A percentile compares a stretch with the other conserved stretches of the same genome.
Conservation (phyloP, 2,329 filamentous ascomycete species). For the Ophiostoma sp. region DNA sequence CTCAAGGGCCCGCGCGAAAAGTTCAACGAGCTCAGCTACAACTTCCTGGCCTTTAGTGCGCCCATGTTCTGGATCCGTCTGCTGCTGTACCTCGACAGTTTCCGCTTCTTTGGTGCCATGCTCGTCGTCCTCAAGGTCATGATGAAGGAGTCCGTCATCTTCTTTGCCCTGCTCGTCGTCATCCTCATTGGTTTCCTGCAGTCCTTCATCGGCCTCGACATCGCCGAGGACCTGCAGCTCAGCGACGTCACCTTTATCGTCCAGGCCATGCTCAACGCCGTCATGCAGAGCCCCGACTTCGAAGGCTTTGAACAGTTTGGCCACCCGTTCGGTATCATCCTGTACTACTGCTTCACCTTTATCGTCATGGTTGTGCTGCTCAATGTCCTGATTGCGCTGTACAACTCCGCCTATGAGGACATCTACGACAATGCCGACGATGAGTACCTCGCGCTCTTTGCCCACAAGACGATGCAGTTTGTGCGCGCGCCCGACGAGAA, state of each 20-base stretch:
- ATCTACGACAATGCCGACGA: slow-evolving; percentile 91
- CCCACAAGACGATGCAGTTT: slow-evolving; percentile 93
- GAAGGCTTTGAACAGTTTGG: slow-evolving; percentile 81
- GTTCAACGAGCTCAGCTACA: slow-evolving; percentile 82
- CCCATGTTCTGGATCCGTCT: slow-evolving; percentile 97
- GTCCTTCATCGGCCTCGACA: slow-evolving; percentile 86
- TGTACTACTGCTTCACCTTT: slow-evolving; percentile 98
- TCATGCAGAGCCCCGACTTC: slow-evolving; percentile 92
- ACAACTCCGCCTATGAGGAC: slow-evolving; percentile 93
- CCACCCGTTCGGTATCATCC: slow-evolving; percentile 84
- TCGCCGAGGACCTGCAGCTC: slow-evolving; percentile 65
- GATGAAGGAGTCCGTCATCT: slow-evolving; percentile 92
- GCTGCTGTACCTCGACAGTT: slow-evolving; percentile 84
- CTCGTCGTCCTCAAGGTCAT: slow-evolving; percentile 91
- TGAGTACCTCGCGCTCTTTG: slow-evolving; percentile 89
- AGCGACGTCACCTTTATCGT: slow-evolving; percentile 69
- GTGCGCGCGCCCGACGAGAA: slow-evolving; percentile 96
- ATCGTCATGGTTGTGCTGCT: slow-evolving; percentile 80
- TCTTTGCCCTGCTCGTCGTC: slow-evolving; percentile 84
- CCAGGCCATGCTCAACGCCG: slow-evolving; percentile 77
- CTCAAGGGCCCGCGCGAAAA: slow-evolving; percentile 45
- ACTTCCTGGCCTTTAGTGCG: slow-evolving; percentile 85
- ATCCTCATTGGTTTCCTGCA: slow-evolving; percentile 86
- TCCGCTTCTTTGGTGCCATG: slow-evolving; percentile 97
- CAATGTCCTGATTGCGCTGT: slow-evolving; percentile 94